Base-by-base conservation (phyloP, 768 basidiomycete genomes). In the Peribolospora baueri region DNA sequence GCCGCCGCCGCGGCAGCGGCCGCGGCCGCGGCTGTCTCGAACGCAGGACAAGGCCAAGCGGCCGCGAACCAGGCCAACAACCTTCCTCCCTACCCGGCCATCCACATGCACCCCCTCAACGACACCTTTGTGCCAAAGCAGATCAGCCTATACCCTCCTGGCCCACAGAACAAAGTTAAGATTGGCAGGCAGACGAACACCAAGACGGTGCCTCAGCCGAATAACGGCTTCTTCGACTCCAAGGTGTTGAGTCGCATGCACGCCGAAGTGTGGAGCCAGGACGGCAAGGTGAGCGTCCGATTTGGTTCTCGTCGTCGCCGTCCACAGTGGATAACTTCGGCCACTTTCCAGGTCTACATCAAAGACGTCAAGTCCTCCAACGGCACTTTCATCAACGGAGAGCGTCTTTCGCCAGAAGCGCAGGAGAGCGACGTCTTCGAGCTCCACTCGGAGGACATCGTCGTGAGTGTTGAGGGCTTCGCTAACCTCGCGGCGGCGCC, bases 301-400 rank as follows among this genome's bases (percentile, higher is more conserved):
- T 45, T 45, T 7, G 43, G 25, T 25, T 25, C 25, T 25, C 25
- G 41, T 7, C 2, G 14, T 10, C 8, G 36, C 13, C 49, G 50
- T 39, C n/a, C 37, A 36, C 7, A 3, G 6, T 46, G 25, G 25
- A 25, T 25, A 25, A 25, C 25, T n/a, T 36, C 1, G 14, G 13
- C 39, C 4, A 5, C 7, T 7, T 14, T 5, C 4, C 55, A 95
- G 87, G 88, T 97, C 68, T 91, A 71, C 72, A 97, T 98, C 73
- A 91, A 87, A 69, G 93, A 97, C 68, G 87, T 95, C 65, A 91
- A 91, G 72, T 86, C 83, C 60, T 88, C 85, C 1, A 98, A 98
- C 60, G 93, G 93, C 1, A 98, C 93, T 5, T 98, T 97, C 66
- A 88, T 98, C 66, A 95, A 98, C 62, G 81, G 85, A 55, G 87